Evolutionary conservation across 148 eudicot genomes (phyloP).

Genomic region (Polygonum aviculare): DNA sequence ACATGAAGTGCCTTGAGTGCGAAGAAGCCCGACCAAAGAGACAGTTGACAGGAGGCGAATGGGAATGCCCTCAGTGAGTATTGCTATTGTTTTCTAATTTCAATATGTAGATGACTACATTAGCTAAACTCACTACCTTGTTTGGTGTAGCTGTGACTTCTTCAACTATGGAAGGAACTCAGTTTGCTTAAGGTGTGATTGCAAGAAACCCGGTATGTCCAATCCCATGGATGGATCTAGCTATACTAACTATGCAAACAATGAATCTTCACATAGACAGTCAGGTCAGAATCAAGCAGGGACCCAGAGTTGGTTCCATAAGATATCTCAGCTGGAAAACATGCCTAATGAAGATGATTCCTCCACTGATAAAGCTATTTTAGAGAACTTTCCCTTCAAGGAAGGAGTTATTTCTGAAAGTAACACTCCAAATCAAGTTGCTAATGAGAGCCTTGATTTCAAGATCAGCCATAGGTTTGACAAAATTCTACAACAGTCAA

Average conservation of each 20-base stretch:
- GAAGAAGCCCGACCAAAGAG: conserved; percentile 67
- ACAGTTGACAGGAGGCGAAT: conserved; percentile 62
- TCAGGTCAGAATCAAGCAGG: conserved; percentile 34
- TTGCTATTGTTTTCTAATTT: neutral
- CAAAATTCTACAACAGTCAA: conserved; percentile 20
- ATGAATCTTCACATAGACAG: conserved; percentile 17
- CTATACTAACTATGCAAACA: conserved; percentile 15
- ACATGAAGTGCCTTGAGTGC: conserved; percentile 62
- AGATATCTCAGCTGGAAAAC: conserved; percentile 34
- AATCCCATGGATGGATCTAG: conserved; percentile 15
- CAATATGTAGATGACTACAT: neutral
- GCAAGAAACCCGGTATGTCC: conserved; percentile 43
- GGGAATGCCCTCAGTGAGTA: conserved; percentile 97
- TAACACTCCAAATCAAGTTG: conserved; percentile 14
- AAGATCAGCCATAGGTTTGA: conserved; percentile 21
- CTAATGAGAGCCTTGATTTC: conserved; percentile 12
- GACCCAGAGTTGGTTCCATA: conserved; percentile 47
- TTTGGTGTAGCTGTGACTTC: conserved; percentile 60
- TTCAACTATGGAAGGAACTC: conserved; percentile 58
- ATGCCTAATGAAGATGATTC: conserved; percentile 28
- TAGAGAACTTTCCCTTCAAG: conserved; percentile 35
- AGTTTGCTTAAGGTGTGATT: conserved; percentile 72
- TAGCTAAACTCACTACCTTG: neutral
- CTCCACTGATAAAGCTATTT: conserved; percentile 29
- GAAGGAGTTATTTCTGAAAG: conserved; percentile 22